Base-by-base conservation (phyloP, 2,329 filamentous ascomycete species). In the Didymella sp. region DNA sequence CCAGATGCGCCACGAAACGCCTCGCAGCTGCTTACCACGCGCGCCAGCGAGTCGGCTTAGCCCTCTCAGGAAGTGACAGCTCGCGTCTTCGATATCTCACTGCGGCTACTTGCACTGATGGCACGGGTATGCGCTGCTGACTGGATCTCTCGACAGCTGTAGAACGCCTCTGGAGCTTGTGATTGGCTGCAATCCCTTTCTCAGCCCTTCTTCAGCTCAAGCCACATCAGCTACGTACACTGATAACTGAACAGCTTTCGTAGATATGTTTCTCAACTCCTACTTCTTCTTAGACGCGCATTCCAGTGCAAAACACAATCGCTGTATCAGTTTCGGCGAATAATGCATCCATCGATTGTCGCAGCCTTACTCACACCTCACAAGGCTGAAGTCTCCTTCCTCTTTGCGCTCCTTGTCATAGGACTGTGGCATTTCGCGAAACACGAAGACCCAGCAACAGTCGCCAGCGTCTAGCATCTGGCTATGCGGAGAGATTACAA, bases 321-420 rank as follows among this genome's bases (percentile, higher is more conserved):
- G 4, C 6, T 38, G 1, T 13, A 13, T 3, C 6, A 5, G 3
- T 13, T 12, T 30, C 7, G 12, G 28, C 28, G 11, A 7, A 7
- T 17, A 12, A 51, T 56, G 53, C 33, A 56, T 51, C 27, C 33
- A 12, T 51, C 47, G 1, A 37, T 56, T 13, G 28, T 44, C n/a
- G 46, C 41, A 27, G 17, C 13, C 8, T 9, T 56, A 8, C 47
- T 56, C 13, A 42, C 46, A 19, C 53, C 53, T n/a, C 9, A 17
- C 46, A 51, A 56, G 38, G 42, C 35, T 30, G 41, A 56, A 4
- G n/a, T 17, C 22, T 8, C 51, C 5, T 46, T 56, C 22, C 6
- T 37, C n/a, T 6, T 46, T 15, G 41, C 41, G 28, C 15, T 56
- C n/a, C 11, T 46, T 24, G 33, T 28, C 12, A 42, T 56, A 22